Evolutionary conservation across 495 filamentous ascomycete genomes (phyloP).

Genomic region (Choiromyces venosus): DNA sequence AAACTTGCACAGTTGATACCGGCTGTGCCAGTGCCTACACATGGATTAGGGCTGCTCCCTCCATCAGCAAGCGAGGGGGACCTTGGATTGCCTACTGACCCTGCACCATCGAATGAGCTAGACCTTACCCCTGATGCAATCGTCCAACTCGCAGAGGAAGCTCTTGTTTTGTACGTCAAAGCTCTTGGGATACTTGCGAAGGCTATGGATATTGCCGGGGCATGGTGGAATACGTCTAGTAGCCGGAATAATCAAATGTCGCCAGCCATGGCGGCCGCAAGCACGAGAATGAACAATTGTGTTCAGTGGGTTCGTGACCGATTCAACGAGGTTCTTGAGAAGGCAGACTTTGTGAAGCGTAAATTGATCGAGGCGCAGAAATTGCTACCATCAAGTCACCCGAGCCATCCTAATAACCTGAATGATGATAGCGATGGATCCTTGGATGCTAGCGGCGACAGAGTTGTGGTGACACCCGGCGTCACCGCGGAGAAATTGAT

Average conservation of each 20-base stretch:
- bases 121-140: slow-evolving; percentile 78
- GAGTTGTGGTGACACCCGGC: slow-evolving; percentile 63
- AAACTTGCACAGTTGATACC: slow-evolving; percentile 96
- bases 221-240: slow-evolving; percentile 67
- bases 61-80: slow-evolving; percentile 28
- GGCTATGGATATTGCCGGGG: slow-evolving; percentile 92
- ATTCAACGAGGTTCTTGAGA: slow-evolving; percentile 95
- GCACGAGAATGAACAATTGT: slow-evolving; percentile 76
- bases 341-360: slow-evolving; percentile 81
- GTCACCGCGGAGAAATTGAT: slow-evolving; percentile 94
- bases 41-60: slow-evolving; percentile 35
- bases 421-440: slow-evolving; percentile 44
- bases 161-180: slow-evolving; percentile 92
- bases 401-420: slow-evolving; percentile 76
- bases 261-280: slow-evolving; percentile 47
- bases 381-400: slow-evolving; percentile 74
- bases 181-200: slow-evolving; percentile 79
- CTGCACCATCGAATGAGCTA: slow-evolving; percentile 39
- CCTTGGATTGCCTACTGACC: slow-evolving; percentile 43
- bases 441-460: slow-evolving; percentile 55
- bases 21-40: slow-evolving; percentile 59
- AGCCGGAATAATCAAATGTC: slow-evolving; percentile 43
- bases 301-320: slow-evolving; percentile 91
- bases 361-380: slow-evolving; percentile 84
- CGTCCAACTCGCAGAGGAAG: slow-evolving; percentile 85